Conservation (phyloP, 306 rosid species). For the Alnus glutinosa region DNA sequence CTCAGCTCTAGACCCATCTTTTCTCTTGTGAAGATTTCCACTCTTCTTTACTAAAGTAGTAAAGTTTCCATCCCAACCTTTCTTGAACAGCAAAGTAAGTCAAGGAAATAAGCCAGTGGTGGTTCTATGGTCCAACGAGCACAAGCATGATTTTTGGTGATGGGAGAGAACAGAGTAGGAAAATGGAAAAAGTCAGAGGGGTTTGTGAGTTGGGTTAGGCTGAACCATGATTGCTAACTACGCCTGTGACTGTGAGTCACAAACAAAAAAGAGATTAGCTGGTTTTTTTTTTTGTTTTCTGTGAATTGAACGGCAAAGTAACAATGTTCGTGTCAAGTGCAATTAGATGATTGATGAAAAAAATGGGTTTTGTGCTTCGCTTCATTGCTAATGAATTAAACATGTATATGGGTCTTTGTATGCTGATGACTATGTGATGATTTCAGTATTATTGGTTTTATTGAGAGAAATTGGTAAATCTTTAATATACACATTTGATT, state of each 20-base stretch:
- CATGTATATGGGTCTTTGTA: background rate
- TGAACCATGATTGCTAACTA: conserved; percentile 24
- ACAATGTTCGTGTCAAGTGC: background rate
- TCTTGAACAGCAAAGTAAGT: conserved; percentile 19
- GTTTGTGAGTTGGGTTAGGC: conserved; percentile 25
- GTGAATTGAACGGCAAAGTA: background rate
- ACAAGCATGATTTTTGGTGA: conserved; percentile 28
- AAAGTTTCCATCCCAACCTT: conserved; percentile 62
- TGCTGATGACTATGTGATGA: too few species aligned
- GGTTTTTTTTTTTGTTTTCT: background rate
- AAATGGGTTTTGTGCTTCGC: background rate
- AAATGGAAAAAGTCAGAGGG: conserved; percentile 3
- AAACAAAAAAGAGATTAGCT: too few species aligned
- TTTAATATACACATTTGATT: too few species aligned
- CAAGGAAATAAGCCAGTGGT: conserved; percentile 35
- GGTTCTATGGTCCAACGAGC: conserved; percentile 20
- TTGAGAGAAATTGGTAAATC: too few species aligned
- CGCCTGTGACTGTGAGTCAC: background rate
- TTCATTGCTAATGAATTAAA: background rate
- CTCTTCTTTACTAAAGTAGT: conserved; percentile 21
- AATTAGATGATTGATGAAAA: background rate
- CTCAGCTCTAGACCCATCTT: conserved; percentile 46
- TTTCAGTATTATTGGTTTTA: background rate
- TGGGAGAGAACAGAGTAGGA: conserved; percentile 15
- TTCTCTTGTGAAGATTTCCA: conserved; percentile 37